Evolutionary conservation across 2,329 filamentous ascomycete genomes (phyloP).

Genomic region (Raffaelea deltoideospora): DNA sequence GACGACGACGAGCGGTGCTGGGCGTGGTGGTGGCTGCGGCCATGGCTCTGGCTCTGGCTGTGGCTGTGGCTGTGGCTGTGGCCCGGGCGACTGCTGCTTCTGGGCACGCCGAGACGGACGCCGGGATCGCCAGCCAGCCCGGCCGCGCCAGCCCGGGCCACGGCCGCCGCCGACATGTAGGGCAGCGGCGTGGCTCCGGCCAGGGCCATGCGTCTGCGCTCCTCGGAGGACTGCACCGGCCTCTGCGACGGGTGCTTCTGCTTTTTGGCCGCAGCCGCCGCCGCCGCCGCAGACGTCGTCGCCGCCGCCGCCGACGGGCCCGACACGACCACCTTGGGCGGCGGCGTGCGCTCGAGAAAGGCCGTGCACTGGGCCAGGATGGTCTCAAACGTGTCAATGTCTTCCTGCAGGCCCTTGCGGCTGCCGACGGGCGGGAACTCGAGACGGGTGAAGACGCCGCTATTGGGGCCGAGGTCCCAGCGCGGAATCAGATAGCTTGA

Average conservation of each 20-base stretch:
- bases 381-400: conserved; percentile 89
- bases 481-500: conserved; percentile 86
- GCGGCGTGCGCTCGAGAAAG: conserved; percentile 71
- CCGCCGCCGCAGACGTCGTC: conserved; percentile 7
- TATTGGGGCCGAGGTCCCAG: conserved; percentile 82
- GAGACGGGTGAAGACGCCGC: conserved; percentile 82
- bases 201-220: too few species aligned
- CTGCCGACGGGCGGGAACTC: conserved; percentile 68
- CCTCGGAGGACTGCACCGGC: too few species aligned
- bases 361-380: conserved; percentile 91
- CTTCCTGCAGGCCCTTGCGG: conserved; percentile 66
- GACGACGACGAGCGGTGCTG: conserved; percentile 5
- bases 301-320: too few species aligned
- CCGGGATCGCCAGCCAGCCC: neutral
- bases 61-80: neutral
- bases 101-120: neutral
- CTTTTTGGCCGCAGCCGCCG: conserved; percentile 4
- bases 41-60: neutral
- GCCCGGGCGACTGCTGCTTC: too few species aligned
- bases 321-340: conserved; percentile 39
- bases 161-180: too few species aligned
- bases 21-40: neutral
- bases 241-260: neutral
- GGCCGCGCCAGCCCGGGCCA: neutral
- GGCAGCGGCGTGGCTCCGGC: too few species aligned